Conservation (phyloP, 495 filamentous ascomycete species). For the Beverwykella pulmonaria region DNA sequence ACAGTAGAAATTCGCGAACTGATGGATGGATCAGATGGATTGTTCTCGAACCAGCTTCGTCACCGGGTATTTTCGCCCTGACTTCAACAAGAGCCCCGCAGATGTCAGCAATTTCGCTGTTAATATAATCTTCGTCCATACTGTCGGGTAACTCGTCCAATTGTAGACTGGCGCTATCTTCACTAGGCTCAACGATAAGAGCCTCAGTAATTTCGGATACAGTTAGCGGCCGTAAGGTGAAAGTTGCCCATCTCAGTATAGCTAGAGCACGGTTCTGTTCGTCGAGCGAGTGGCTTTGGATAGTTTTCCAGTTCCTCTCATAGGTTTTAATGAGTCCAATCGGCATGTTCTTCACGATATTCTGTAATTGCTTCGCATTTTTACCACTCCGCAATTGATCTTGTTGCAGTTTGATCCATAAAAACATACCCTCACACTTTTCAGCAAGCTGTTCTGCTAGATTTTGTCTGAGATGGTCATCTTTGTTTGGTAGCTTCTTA, state of each 20-base stretch:
- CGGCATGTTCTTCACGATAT: background rate
- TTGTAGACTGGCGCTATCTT: background rate
- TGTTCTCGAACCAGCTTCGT: background rate
- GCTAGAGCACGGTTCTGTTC: background rate
- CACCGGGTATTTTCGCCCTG: background rate
- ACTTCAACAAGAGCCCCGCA: background rate
- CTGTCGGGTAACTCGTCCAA: background rate
- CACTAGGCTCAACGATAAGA: background rate
- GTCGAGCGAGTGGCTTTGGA: background rate
- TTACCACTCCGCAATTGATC: background rate
- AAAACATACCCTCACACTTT: background rate
- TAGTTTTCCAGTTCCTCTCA: background rate
- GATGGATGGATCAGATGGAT: background rate
- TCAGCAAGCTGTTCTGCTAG: background rate
- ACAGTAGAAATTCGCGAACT: background rate
- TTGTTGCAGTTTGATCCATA: slow-evolving; percentile 2
- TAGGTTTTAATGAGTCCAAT: background rate
- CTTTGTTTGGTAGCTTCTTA: background rate
- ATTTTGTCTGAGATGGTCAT: background rate
- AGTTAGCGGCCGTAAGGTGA: background rate
- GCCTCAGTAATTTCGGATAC: background rate
- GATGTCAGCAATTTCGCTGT: background rate
- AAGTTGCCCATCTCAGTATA: background rate
- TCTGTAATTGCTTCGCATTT: background rate
- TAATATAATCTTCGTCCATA: slow-evolving; percentile 1